phyloP scores from a whole-genome alignment of 2,329 filamentous ascomycete genomes.

The Ophiostoma ulmi region DNA sequence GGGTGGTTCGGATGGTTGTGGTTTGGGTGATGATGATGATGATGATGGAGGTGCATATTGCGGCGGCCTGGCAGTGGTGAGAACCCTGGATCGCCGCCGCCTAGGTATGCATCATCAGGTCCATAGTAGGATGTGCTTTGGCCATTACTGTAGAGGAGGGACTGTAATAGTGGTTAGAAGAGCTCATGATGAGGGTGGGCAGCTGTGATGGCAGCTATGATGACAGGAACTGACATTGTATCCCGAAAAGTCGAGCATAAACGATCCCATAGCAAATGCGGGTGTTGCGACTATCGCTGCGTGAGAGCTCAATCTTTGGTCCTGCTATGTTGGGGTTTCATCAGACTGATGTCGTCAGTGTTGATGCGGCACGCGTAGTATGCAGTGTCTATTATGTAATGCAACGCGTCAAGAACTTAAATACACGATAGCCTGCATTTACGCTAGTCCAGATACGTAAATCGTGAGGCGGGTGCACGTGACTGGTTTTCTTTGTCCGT shows the following conservation, averaged over 20 bases:
- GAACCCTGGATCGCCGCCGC: constrained; percentile 33
- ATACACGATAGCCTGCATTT: neutral
- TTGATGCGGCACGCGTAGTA: neutral
- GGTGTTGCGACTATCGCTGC: neutral
- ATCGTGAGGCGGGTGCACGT: neutral
- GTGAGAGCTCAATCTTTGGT: neutral
- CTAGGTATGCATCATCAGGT: constrained; percentile 29
- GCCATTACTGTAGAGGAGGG: constrained; percentile 24
- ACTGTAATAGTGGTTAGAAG: constrained; percentile 8
- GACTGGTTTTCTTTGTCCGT: too few relatives aligned
- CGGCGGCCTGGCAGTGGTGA: constrained; percentile 22
- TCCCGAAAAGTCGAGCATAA: constrained; percentile 27
- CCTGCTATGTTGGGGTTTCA: neutral
- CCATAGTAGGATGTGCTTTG: constrained; percentile 25
- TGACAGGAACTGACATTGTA: constrained; percentile 26
- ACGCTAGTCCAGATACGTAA: neutral
- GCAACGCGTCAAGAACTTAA: neutral
- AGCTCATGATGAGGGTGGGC: neutral
- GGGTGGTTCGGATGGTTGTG: constrained; percentile 27
- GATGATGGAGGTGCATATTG: constrained; percentile 18
- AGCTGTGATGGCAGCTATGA: neutral
- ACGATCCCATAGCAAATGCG: constrained; percentile 23
- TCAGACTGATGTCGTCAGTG: constrained; percentile 3
- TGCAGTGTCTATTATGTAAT: neutral
- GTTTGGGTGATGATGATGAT: constrained; percentile 22